Evolutionary conservation across 306 rosid species (phyloP).

Genomic region (Trifolium fragiferum): DNA sequence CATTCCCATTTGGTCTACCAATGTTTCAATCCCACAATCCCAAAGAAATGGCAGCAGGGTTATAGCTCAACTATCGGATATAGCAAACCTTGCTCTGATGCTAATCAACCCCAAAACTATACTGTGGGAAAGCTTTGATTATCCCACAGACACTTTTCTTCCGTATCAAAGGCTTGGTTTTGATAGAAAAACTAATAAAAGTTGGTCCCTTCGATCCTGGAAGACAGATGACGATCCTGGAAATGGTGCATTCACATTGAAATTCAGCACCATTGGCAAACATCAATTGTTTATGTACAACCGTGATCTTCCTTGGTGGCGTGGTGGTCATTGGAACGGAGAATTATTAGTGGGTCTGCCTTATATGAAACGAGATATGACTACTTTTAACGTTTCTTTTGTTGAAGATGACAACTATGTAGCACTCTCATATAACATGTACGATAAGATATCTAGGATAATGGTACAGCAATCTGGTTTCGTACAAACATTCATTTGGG

Average conservation of each 20-base stretch:
- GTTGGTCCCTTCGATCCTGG: conserved; percentile 46
- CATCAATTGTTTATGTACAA: conserved; percentile 49
- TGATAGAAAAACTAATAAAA: conserved; percentile 28
- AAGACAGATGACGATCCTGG: conserved; percentile 13
- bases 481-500: conserved; percentile 46
- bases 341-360: conserved; percentile 36
- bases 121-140: background rate
- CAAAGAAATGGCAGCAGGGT: no score
- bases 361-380: conserved; percentile 2
- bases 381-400: conserved; percentile 5
- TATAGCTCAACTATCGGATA: no score
- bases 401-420: conserved; percentile 30
- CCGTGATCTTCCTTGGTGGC: conserved; percentile 25
- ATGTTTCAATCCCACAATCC: no score
- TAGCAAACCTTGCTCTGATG: no score
- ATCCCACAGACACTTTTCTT: background rate
- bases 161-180: conserved; percentile 33
- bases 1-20: no score
- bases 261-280: conserved; percentile 45
- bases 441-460: conserved; percentile 33
- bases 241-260: conserved; percentile 30
- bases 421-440: conserved; percentile 16
- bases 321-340: conserved; percentile 37
- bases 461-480: conserved; percentile 44
- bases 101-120: background rate